Evolutionary conservation across 2,329 filamentous ascomycete genomes (phyloP).

Genomic region (Cladosporium cucumerinum): DNA sequence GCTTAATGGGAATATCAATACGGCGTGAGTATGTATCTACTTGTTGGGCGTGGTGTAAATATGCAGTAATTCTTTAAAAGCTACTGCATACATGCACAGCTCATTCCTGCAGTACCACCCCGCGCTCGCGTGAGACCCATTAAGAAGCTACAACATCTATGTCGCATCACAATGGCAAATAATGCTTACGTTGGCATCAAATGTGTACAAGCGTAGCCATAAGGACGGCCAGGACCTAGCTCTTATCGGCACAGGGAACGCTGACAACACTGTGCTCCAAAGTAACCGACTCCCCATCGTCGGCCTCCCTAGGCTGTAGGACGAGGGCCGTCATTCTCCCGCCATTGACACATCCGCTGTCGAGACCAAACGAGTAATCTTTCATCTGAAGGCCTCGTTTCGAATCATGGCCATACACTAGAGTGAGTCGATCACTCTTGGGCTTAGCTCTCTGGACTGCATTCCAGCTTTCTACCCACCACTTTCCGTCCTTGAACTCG

Average conservation of each 20-base stretch:
- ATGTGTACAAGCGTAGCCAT: background rate
- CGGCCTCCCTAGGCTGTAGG: background rate
- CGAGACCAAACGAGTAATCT: slow-evolving; percentile 10
- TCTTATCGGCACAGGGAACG: background rate
- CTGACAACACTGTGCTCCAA: background rate
- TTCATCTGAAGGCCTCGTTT: background rate
- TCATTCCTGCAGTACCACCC: background rate
- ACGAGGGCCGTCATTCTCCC: slow-evolving; percentile 9
- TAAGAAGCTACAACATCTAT: background rate
- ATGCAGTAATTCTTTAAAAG: background rate
- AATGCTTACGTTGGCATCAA: background rate
- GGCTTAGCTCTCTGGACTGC: background rate
- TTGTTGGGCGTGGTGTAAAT: background rate
- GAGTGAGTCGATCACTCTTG: background rate
- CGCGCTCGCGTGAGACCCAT: background rate
- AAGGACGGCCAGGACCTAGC: background rate
- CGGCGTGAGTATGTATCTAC: background rate
- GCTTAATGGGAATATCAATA: background rate
- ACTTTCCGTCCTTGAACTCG: slow-evolving; percentile 9
- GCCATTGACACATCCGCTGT: slow-evolving; percentile 9
- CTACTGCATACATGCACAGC: background rate
- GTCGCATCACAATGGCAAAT: background rate
- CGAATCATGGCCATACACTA: slow-evolving; percentile 13
- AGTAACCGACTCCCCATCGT: background rate
- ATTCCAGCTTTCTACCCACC: slow-evolving; percentile 10